phyloP scores from a whole-genome alignment of 2,329 filamentous ascomycete species.

The Colletotrichum sp. region DNA sequence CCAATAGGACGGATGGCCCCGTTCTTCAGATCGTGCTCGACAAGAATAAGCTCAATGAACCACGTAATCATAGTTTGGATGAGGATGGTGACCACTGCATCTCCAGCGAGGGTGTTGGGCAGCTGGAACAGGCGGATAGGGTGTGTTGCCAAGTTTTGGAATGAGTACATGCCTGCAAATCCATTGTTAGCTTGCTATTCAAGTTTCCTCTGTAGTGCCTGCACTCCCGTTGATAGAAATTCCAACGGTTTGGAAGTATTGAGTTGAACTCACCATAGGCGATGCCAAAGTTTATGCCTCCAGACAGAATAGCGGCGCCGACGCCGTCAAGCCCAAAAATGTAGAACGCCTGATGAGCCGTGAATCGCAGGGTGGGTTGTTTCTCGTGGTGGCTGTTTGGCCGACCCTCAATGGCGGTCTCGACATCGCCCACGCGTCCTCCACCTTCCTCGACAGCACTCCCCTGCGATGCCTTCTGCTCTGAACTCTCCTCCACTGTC shows the following conservation, averaged over 20 bases:
- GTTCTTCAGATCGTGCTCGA: slow-evolving; percentile 49
- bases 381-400: background rate
- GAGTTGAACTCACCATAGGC: slow-evolving; percentile 47
- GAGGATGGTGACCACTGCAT: slow-evolving; percentile 56
- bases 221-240: background rate
- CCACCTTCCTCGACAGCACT: background rate
- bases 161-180: slow-evolving; percentile 51
- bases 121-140: slow-evolving; percentile 53
- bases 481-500: background rate
- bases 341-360: slow-evolving; percentile 51
- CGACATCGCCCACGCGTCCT: background rate
- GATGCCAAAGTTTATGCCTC: slow-evolving; percentile 56
- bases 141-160: slow-evolving; percentile 34
- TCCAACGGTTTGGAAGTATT: accelerated
- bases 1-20: slow-evolving; percentile 53
- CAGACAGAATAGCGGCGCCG: slow-evolving; percentile 51
- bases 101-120: slow-evolving; percentile 55
- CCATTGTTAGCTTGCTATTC: background rate
- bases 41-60: slow-evolving; percentile 52
- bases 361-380: slow-evolving; percentile 44
- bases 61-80: slow-evolving; percentile 57
- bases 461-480: background rate
- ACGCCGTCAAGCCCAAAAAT: slow-evolving; percentile 53
- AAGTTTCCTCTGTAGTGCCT: background rate
- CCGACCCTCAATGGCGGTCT: background rate